Evolutionary conservation across 108 stramenopile genomes (phyloP).

Genomic region (Aureococcus anophagefferens): DNA sequence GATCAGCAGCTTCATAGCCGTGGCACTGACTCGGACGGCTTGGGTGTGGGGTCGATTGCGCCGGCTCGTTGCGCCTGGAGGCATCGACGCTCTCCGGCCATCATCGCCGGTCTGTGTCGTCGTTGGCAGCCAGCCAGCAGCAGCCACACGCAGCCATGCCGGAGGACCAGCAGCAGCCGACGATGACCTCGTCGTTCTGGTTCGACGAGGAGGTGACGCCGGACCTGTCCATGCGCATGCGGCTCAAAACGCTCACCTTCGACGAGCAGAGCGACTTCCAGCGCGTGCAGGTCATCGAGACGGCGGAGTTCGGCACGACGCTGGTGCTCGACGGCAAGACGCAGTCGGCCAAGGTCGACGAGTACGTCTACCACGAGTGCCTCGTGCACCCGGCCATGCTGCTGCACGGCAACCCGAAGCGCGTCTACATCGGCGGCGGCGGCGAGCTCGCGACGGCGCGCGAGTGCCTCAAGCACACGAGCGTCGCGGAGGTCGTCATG

Average conservation of each 20-base stretch:
- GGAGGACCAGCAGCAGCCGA: too few relatives aligned
- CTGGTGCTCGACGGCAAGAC: conserved; percentile 85
- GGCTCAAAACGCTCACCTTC: conserved; percentile 27
- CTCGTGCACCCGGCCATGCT: conserved; percentile 69
- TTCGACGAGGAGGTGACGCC: conserved; percentile 18
- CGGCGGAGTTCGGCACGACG: conserved; percentile 38
- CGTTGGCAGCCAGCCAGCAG: too few relatives aligned
- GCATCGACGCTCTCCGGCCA: too few relatives aligned
- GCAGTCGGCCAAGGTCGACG: conserved; percentile 65
- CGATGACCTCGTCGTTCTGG: conserved; percentile 6
- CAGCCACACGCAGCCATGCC: too few relatives aligned
- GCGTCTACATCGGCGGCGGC: conserved; percentile 74
- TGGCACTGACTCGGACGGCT: too few relatives aligned
- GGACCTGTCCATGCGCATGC: conserved; percentile 25
- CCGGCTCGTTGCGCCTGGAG: too few relatives aligned
- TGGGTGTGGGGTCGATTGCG: too few relatives aligned
- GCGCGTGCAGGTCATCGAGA: conserved; percentile 15
- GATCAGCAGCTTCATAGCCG: too few relatives aligned
- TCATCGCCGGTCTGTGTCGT: too few relatives aligned
- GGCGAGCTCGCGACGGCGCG: conserved; percentile 76
- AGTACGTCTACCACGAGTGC: conserved; percentile 74
- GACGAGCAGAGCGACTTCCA: conserved; percentile 34
- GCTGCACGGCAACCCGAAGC: conserved; percentile 40
- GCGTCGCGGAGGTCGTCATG: conserved; percentile 73
- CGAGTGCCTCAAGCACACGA: conserved; percentile 60